These are phyloP conservation scores for Candida mesenterica DNA, from an alignment of 1,139 yeast species.

Conservation along the genomic window DNA sequence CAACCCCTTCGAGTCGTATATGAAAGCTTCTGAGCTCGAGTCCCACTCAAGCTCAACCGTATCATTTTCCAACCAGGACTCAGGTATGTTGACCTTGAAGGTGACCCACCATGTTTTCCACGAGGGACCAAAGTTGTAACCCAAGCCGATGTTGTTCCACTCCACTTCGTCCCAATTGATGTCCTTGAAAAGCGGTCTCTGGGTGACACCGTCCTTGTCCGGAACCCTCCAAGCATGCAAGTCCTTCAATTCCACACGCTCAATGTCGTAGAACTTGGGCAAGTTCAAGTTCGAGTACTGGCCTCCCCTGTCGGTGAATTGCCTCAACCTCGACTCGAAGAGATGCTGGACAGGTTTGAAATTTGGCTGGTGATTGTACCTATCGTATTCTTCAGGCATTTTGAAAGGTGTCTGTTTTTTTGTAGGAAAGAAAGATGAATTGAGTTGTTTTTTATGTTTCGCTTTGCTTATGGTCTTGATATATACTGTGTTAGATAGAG, in stretches of 20 bases:
- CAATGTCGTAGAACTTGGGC: constrained; percentile 76
- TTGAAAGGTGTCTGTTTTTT: too few relatives aligned
- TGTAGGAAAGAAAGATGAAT: background rate
- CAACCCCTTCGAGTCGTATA: constrained; percentile 63
- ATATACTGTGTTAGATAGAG: too few relatives aligned
- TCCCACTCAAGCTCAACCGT: constrained; percentile 78
- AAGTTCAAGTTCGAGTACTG: constrained; percentile 68
- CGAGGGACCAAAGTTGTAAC: constrained; percentile 86
- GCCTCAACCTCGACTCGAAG: constrained; percentile 76
- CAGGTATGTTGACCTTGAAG: constrained; percentile 60
- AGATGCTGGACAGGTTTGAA: constrained; percentile 81
- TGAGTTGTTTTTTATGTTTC: too few relatives aligned
- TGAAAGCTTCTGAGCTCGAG: constrained; percentile 79
- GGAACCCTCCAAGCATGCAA: constrained; percentile 67
- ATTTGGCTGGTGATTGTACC: constrained; percentile 60
- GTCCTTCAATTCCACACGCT: constrained; percentile 48
- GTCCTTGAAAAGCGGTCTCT: constrained; percentile 75
- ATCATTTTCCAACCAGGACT: constrained; percentile 48
- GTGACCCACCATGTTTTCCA: constrained; percentile 98
- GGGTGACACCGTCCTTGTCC: constrained; percentile 45
- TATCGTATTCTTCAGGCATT: constrained; percentile 21
- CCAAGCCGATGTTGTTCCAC: constrained; percentile 64
- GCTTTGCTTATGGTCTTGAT: too few relatives aligned
- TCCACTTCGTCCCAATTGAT: constrained; percentile 46
- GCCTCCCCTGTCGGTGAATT: constrained; percentile 72